Percentiles rank a stretch among this genome's conserved stretches.
Evolutionary conservation across 108 stramenopile species (phyloP).

Genomic region (Schizochytrium sp.): DNA sequence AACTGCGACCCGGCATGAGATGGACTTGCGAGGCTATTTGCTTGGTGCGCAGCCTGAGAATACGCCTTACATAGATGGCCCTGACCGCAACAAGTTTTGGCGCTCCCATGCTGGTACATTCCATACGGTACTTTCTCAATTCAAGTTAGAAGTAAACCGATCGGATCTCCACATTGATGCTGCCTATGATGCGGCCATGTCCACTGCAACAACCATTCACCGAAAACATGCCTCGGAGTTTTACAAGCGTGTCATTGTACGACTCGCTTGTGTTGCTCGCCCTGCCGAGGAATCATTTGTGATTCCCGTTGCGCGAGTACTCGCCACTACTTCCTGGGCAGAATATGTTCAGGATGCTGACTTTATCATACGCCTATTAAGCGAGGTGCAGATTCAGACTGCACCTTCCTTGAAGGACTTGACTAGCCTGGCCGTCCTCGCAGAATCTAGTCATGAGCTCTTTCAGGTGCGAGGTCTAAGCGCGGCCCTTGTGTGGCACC

Average conservation of each 20-base stretch:
- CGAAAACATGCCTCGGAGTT: not conserved
- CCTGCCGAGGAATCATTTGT: not conserved
- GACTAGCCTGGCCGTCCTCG: not conserved
- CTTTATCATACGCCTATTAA: not conserved
- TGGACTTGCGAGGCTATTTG: not conserved
- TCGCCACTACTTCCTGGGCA: not conserved
- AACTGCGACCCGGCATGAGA: not conserved
- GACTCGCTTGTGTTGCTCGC: not conserved
- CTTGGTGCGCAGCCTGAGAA: not conserved
- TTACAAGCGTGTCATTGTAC: not conserved
- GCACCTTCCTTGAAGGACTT: not conserved
- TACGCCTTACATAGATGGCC: no score
- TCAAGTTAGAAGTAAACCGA: not conserved
- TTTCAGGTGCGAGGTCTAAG: conserved; percentile 33
- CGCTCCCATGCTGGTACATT: no score
- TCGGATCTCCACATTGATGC: not conserved
- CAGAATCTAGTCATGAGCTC: not conserved
- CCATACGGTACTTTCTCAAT: not conserved
- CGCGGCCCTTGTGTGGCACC: not conserved
- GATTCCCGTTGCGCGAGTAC: not conserved
- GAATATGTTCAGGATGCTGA: not conserved
- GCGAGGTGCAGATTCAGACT: not conserved
- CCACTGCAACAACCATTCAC: not conserved
- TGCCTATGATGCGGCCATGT: not conserved
- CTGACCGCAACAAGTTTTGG: no score